These are phyloP conservation scores for Striga hermonthica DNA, from an alignment of 305 asterid genomes.

Conservation along the genomic window DNA sequence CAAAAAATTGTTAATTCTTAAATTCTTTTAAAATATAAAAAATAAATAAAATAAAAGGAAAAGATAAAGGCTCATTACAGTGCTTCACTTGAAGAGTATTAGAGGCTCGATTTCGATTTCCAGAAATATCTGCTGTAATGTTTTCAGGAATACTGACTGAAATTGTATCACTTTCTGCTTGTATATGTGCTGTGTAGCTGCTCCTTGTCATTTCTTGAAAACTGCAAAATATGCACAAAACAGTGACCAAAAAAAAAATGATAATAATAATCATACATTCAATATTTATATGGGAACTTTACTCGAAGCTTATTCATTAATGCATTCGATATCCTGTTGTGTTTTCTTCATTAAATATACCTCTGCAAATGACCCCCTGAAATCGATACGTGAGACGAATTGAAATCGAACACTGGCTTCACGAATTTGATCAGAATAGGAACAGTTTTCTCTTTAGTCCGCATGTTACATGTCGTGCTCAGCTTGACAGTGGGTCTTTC, in stretches of 20 bases:
- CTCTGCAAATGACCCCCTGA: constrained; percentile 71
- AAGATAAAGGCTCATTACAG: constrained; percentile 47
- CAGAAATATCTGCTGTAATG: constrained; percentile 74
- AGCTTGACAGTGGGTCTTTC: constrained; percentile 71
- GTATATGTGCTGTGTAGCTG: constrained; percentile 45
- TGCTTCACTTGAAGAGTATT: constrained; percentile 75
- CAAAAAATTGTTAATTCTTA: background rate
- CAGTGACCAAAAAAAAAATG: constrained; percentile 13
- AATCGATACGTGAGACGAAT: constrained; percentile 63
- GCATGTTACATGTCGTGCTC: constrained; percentile 64
- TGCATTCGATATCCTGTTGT: too few relatives aligned
- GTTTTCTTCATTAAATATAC: constrained; percentile 39
- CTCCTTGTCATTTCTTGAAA: constrained; percentile 63
- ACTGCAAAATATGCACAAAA: constrained; percentile 41
- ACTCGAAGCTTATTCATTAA: too few relatives aligned
- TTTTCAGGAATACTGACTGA: constrained; percentile 73
- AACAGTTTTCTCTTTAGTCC: constrained; percentile 60
- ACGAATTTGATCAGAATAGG: constrained; percentile 57
- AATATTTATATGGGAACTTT: background rate
- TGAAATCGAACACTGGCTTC: constrained; percentile 84
- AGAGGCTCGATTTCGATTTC: constrained; percentile 69
- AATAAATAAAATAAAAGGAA: background rate
- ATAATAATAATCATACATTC: too few relatives aligned
- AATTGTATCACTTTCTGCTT: constrained; percentile 45
- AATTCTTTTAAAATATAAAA: background rate